These are phyloP conservation scores for Microbotryum violaceum DNA, from an alignment of 1,284 basidiomycete species.

Conservation along the genomic window DNA sequence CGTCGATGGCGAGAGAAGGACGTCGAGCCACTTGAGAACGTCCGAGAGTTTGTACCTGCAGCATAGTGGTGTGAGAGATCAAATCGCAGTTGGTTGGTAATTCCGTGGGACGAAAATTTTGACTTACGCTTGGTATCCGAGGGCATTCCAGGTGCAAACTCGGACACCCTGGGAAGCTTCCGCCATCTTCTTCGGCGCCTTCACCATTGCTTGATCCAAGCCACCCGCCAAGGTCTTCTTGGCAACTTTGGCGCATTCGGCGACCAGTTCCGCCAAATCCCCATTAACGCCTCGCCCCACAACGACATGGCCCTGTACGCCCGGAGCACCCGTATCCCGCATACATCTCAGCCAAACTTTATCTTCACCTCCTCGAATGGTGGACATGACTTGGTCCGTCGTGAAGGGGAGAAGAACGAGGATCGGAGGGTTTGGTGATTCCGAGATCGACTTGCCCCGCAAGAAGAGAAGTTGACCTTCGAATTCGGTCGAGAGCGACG, in stretches of 20 bases:
- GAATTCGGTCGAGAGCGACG: slow-evolving; percentile 5
- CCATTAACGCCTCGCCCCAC: slow-evolving; percentile 14
- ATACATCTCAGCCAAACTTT: slow-evolving; percentile 16
- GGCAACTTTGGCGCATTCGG: slow-evolving; percentile 5
- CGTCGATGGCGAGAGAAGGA: background rate
- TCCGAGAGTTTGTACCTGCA: slow-evolving; percentile 20
- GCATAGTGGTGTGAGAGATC: no score
- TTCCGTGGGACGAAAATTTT: no score
- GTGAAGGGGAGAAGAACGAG: slow-evolving; percentile 27
- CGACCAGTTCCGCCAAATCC: slow-evolving; percentile 13
- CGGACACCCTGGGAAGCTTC: slow-evolving; percentile 2
- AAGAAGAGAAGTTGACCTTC: slow-evolving; percentile 26
- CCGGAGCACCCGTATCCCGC: slow-evolving; percentile 4
- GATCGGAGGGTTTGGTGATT: background rate
- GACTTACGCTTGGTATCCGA: slow-evolving; percentile 10
- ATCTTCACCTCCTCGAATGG: slow-evolving; percentile 12
- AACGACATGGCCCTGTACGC: slow-evolving; percentile 12
- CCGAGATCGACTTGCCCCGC: background rate
- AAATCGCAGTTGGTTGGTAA: no score
- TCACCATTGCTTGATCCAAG: background rate
- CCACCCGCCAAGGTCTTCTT: background rate
- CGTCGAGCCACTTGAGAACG: slow-evolving; percentile 19
- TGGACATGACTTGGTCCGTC: slow-evolving; percentile 5
- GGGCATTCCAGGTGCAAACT: slow-evolving; percentile 33
- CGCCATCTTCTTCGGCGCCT: background rate